Conservation (phyloP, 208 protist species). For the Crithidia expoeki region DNA sequence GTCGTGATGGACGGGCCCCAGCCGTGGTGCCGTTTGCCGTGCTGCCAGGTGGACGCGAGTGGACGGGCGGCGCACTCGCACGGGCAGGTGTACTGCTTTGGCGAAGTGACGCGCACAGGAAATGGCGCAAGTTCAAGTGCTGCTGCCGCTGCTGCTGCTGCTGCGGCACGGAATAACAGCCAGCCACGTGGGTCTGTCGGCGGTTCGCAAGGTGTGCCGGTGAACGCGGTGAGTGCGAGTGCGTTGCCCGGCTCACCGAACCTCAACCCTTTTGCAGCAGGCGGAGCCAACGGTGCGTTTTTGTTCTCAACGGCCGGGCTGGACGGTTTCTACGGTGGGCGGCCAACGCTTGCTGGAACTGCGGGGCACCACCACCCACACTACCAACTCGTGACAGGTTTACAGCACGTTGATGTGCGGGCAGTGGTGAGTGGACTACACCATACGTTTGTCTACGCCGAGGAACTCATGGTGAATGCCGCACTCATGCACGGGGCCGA, state of each 20-base stretch:
- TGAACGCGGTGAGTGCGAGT: conserved; percentile 1
- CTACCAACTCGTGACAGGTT: conserved; percentile 50
- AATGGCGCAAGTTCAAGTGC: background rate
- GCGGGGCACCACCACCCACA: conserved; percentile 30
- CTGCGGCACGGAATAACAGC: background rate
- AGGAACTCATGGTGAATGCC: conserved; percentile 43
- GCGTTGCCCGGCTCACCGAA: conserved; percentile 10
- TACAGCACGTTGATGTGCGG: conserved; percentile 61
- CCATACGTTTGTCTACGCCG: conserved; percentile 80
- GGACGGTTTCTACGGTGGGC: background rate
- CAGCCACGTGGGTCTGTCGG: background rate
- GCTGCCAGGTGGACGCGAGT: conserved; percentile 55
- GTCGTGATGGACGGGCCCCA: conserved; percentile 87
- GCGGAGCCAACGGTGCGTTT: background rate
- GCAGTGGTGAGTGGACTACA: conserved; percentile 81
- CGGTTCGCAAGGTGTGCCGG: conserved; percentile 8
- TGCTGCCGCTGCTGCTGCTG: conserved; percentile 1
- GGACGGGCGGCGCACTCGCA: conserved; percentile 43
- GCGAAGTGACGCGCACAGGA: conserved; percentile 40
- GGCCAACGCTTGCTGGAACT: conserved; percentile 13
- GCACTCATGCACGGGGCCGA: background rate
- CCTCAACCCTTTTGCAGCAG: background rate
- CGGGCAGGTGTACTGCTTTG: conserved; percentile 79
- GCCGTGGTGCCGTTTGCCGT: conserved; percentile 54
- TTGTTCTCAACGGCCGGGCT: background rate